These are phyloP conservation scores for Rhizopogon vulgaris DNA, from an alignment of 768 basidiomycete genomes.

Conservation along the genomic window DNA sequence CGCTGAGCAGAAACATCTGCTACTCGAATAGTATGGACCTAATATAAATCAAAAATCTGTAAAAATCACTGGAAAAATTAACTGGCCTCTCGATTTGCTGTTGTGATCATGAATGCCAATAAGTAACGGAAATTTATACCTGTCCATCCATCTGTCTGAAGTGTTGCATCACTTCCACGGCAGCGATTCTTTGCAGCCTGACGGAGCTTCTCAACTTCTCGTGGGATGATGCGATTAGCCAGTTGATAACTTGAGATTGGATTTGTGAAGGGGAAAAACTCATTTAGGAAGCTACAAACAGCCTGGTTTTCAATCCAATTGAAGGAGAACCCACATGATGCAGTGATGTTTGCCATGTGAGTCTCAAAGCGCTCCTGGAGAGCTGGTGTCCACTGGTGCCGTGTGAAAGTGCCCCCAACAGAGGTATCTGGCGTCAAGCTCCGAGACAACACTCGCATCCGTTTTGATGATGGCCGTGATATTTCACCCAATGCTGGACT, in stretches of 20 bases:
- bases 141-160: conserved; percentile 4
- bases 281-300: conserved; percentile 17
- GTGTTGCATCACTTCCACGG: background rate
- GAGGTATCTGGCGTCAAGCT: background rate
- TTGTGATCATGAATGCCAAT: conserved; percentile 3
- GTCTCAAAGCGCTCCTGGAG: background rate
- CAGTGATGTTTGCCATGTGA: conserved; percentile 21
- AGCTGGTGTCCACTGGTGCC: background rate
- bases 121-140: conserved; percentile 1
- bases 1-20: conserved; percentile 1
- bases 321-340: conserved; percentile 27
- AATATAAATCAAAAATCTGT: background rate
- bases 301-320: conserved; percentile 32
- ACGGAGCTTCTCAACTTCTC: background rate
- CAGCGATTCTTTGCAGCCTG: background rate
- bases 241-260: background rate
- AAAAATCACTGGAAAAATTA: background rate
- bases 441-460: background rate
- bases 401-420: background rate
- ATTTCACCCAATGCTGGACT: background rate
- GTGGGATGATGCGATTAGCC: background rate
- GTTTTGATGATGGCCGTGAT: background rate
- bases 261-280: background rate
- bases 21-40: background rate
- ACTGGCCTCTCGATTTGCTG: background rate